A percentile compares a stretch with the other conserved stretches of the same genome.
These are phyloP conservation scores for Colletotrichum ledebouriae DNA, from an alignment of 2,329 filamentous ascomycete genomes.

Conservation along the genomic window DNA sequence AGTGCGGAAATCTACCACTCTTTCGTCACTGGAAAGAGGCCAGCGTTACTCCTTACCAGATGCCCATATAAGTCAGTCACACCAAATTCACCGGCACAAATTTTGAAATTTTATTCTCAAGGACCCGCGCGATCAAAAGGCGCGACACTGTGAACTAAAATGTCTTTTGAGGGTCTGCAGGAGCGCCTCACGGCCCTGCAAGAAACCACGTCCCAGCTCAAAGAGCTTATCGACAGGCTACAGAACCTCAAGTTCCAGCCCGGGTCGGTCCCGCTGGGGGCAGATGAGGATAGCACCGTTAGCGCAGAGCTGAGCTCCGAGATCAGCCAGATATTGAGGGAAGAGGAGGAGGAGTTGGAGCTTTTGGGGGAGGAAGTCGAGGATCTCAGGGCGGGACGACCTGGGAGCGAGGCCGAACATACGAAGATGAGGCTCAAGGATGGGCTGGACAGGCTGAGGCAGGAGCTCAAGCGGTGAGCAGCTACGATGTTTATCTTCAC, in stretches of 20 bases:
- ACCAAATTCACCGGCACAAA: neutral
- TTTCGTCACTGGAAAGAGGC: slow-evolving; percentile 45
- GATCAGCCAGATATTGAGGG: slow-evolving; percentile 82
- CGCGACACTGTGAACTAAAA: slow-evolving; percentile 44
- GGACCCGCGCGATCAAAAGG: neutral
- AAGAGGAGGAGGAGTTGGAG: slow-evolving; percentile 87
- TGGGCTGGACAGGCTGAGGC: slow-evolving; percentile 73
- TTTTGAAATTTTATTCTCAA: no score
- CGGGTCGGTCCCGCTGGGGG: slow-evolving; percentile 66
- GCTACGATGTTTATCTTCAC: neutral
- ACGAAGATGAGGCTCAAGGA: slow-evolving; percentile 77
- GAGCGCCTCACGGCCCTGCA: slow-evolving; percentile 71
- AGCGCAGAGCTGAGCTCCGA: slow-evolving; percentile 82
- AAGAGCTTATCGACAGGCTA: slow-evolving; percentile 71
- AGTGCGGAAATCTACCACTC: slow-evolving; percentile 14
- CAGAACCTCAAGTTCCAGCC: slow-evolving; percentile 70
- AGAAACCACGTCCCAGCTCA: slow-evolving; percentile 71
- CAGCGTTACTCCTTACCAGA: slow-evolving; percentile 41
- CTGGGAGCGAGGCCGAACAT: slow-evolving; percentile 68
- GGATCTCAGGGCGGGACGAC: slow-evolving; percentile 69
- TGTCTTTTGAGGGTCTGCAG: slow-evolving; percentile 73
- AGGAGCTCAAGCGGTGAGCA: slow-evolving; percentile 78
- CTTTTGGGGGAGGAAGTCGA: slow-evolving; percentile 82
- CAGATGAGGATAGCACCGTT: slow-evolving; percentile 64
- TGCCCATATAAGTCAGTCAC: neutral